Conservation (phyloP, 371 early-diverging fungal genomes). For the Mortierella sp. region DNA sequence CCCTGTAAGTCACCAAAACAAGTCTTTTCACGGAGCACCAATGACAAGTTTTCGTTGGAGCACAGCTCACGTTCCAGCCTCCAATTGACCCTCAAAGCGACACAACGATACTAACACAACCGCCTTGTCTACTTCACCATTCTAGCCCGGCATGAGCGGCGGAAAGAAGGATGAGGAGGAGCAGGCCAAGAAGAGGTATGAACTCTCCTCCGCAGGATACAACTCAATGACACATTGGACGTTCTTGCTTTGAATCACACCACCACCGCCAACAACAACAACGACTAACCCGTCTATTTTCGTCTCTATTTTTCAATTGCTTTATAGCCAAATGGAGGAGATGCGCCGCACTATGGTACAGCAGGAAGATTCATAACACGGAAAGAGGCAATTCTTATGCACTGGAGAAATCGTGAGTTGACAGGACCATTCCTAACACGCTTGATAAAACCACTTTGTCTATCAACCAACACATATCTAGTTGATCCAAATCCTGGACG, state of each 20-base stretch:
- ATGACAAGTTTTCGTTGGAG: no score
- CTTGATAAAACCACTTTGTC: not conserved
- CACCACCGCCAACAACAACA: not conserved
- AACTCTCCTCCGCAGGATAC: not conserved
- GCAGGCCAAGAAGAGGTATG: conserved; percentile 56
- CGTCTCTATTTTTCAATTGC: not conserved
- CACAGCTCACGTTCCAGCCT: not conserved
- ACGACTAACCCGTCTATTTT: not conserved
- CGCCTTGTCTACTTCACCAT: not conserved
- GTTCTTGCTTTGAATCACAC: not conserved
- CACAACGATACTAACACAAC: not conserved
- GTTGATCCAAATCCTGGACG: conserved; percentile 88
- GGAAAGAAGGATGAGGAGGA: conserved; percentile 52
- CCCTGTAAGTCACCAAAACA: conserved; percentile 29
- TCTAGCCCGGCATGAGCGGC: conserved; percentile 34
- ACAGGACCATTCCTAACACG: not conserved
- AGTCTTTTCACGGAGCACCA: not conserved
- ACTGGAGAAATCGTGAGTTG: not conserved
- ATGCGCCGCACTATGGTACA: conserved; percentile 85
- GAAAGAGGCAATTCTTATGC: no score
- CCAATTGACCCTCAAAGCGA: not conserved
- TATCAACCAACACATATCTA: conserved; percentile 31
- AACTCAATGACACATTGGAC: not conserved
- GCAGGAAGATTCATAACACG: not conserved
- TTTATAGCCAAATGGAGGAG: conserved; percentile 82